Evolutionary conservation across 2,329 filamentous ascomycete species (phyloP).

Genomic region (Thielaviopsis musarum): DNA sequence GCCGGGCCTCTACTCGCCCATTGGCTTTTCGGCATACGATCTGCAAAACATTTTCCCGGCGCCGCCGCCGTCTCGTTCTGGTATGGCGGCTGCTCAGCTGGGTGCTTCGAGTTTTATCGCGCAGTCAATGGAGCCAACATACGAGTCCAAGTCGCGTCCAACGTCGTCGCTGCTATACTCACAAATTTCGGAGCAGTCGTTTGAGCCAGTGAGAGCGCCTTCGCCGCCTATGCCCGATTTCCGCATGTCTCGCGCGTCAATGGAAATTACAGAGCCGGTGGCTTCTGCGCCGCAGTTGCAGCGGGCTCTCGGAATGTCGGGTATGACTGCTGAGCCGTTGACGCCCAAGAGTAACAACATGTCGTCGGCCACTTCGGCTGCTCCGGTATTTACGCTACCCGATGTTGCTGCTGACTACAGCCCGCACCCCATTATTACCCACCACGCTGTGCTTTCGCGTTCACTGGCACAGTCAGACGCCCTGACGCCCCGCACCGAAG

Average conservation of each 20-base stretch:
- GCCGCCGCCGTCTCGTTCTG: slow-evolving; percentile 2
- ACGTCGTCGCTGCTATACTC: slow-evolving; percentile 6
- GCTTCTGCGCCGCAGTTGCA: not conserved
- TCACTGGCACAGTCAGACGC: slow-evolving; percentile 1
- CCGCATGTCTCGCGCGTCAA: not conserved
- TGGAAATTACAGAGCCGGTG: not conserved
- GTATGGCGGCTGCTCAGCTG: not conserved
- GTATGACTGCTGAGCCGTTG: slow-evolving; percentile 1
- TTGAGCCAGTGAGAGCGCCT: not conserved
- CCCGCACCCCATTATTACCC: not conserved
- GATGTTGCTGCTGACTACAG: slow-evolving; percentile 3
- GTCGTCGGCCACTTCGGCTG: not conserved
- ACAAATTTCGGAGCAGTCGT: not conserved
- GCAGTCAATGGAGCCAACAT: not conserved
- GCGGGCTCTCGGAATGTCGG: not conserved
- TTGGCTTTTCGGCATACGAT: slow-evolving; percentile 8
- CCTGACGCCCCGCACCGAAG: slow-evolving; percentile 3
- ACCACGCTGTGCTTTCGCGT: not conserved
- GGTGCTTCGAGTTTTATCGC: slow-evolving; percentile 1
- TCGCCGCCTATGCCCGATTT: slow-evolving; percentile 1
- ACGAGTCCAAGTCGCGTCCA: not conserved
- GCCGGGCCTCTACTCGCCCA: slow-evolving; percentile 5
- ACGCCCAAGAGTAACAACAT: not conserved
- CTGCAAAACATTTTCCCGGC: slow-evolving; percentile 11
- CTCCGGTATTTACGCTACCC: slow-evolving; percentile 3